Evolutionary conservation across 2,329 filamentous ascomycete genomes (phyloP).

Genomic region (Tolypocladium ovalisporum): DNA sequence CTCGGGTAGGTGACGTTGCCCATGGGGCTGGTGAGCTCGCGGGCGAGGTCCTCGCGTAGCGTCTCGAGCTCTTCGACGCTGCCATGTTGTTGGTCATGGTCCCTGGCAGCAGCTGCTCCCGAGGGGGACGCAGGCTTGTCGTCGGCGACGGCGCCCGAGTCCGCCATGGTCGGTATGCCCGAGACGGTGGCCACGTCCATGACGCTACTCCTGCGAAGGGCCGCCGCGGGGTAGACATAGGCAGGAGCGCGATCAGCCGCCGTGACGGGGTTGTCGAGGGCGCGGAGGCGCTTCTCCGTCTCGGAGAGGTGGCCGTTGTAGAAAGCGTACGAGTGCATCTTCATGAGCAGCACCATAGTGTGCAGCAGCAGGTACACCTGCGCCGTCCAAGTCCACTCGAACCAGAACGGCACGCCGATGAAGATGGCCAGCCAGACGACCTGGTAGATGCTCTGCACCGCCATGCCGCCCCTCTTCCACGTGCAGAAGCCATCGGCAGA

Average conservation of each 20-base stretch:
- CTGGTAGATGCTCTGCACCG: slow-evolving; percentile 76
- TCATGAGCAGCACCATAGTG: slow-evolving; percentile 88
- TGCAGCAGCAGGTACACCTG: slow-evolving; percentile 93
- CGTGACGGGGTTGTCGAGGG: slow-evolving; percentile 61
- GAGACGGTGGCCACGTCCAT: slow-evolving; percentile 13
- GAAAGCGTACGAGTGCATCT: slow-evolving; percentile 97
- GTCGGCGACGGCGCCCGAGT: slow-evolving; percentile 1
- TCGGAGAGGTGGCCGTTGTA: slow-evolving; percentile 94
- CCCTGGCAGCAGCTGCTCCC: background rate
- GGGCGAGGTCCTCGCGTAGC: slow-evolving; percentile 76
- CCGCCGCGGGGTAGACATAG: slow-evolving; percentile 62
- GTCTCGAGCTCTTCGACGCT: slow-evolving; percentile 45
- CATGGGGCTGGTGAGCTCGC: slow-evolving; percentile 82
- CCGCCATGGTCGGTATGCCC: slow-evolving; percentile 6
- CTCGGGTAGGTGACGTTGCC: slow-evolving; percentile 82
- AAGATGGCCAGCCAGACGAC: slow-evolving; percentile 68
- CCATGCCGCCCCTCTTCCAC: slow-evolving; percentile 71
- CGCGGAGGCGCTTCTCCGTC: slow-evolving; percentile 68
- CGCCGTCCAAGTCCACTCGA: slow-evolving; percentile 92
- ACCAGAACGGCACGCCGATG: slow-evolving; percentile 73
- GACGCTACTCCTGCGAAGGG: slow-evolving; percentile 32
- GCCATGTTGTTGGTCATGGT: slow-evolving; percentile 5
- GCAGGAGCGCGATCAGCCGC: slow-evolving; percentile 54
- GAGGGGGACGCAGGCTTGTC: slow-evolving; percentile 1
- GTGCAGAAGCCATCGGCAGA: slow-evolving; percentile 42